Base-by-base conservation (phyloP, 176 grass and related monocot species). In the Phoenix roebelenii region DNA sequence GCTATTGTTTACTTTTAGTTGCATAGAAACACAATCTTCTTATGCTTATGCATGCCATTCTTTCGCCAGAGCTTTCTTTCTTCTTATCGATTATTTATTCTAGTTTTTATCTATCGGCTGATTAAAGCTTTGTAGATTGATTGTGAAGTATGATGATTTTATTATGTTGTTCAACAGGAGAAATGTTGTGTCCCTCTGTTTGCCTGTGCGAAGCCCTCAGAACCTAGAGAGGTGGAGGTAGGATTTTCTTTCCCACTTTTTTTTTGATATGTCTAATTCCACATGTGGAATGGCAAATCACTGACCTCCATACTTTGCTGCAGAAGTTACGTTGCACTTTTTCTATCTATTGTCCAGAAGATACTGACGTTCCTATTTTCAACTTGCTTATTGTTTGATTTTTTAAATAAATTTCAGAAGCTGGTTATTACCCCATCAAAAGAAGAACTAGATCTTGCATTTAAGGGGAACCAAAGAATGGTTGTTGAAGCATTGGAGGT, bases 161-260 rank as follows among this genome's bases (percentile, higher is more conserved):
- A 16, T 59, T n/a, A 15, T 52, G 57, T 70, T 72, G 35, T 81
- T 65, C 59, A 5, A 55, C 59, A n/a, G 84, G 84, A 93, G 60
- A 93, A 88, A 81, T 88, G 89, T 7, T 70, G 84, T 32, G 80
- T 88, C 49, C 66, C 79, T 68, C 77, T 93, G 50, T 77, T 88
- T 51, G 89, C 89, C 18, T 70, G 88, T 70, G 84, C 84, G 55
- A 93, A 84, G 44, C 81, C 88, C 12, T 59, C 74, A 23, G 76
- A 88, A 55, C 80, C 89, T 75, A 81, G 66, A 73, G 84, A 93
- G 35, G 89, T 93, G 49, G 89, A 88, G 89, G 84, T 93, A 73
- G 65, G 76, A 22, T 72, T 18, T 39, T 44, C 54, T 14, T 72
- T 18, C 18, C 23, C 25, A 32, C 15, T 32, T 20, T 16, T 20